Evolutionary conservation across 768 basidiomycete species (phyloP).

Genomic region (Leccinum aurantiacum): DNA sequence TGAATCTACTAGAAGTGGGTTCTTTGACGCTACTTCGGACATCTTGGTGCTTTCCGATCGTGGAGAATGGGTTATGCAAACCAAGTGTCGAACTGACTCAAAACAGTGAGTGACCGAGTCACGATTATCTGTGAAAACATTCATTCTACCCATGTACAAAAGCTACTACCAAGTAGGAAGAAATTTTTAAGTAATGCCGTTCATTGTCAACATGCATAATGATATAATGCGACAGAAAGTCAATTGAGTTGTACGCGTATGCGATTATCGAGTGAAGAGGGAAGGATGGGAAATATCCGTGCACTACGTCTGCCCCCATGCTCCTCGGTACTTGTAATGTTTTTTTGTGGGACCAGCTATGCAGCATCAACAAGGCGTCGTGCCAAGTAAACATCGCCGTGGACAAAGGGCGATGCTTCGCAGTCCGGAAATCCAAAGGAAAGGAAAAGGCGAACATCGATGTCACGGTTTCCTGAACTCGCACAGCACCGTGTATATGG

Average conservation of each 20-base stretch:
- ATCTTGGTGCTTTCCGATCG: constrained; percentile 11
- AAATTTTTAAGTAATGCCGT: neutral
- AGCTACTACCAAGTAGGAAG: neutral
- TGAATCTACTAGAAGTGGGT: constrained; percentile 25
- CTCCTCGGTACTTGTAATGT: constrained; percentile 29
- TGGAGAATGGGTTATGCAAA: neutral
- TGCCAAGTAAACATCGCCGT: constrained; percentile 3
- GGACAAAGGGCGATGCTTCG: neutral
- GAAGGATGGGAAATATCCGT: constrained; percentile 35
- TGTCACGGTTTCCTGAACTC: constrained; percentile 84
- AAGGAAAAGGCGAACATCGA: neutral
- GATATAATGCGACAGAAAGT: constrained; percentile 29
- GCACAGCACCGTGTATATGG: constrained; percentile 96
- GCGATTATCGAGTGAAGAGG: constrained; percentile 30
- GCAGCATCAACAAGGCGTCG: neutral
- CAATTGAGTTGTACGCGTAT: constrained; percentile 23
- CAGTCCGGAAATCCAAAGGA: neutral
- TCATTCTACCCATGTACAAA: neutral
- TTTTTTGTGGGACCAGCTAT: constrained; percentile 16
- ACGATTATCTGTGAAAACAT: neutral
- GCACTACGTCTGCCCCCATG: constrained; percentile 38
- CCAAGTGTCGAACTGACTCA: neutral
- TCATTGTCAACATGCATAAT: constrained; percentile 17
- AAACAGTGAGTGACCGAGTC: neutral
- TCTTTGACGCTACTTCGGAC: constrained; percentile 26